Conservation (phyloP, 768 basidiomycete genomes). For the Trametes cinnabarina region DNA sequence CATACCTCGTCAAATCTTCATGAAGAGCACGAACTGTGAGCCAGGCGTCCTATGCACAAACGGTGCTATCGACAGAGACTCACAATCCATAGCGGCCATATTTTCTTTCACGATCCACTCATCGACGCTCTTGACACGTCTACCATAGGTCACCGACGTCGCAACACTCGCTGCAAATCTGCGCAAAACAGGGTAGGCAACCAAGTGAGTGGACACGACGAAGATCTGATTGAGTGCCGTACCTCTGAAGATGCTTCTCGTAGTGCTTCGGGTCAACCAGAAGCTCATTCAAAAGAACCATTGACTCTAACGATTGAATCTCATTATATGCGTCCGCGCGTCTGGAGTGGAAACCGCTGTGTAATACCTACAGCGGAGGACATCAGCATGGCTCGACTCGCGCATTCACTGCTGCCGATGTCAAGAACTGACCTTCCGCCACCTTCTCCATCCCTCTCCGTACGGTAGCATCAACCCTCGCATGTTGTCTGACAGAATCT, state of each 20-base stretch:
- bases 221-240: too few relatives aligned
- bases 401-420: neutral
- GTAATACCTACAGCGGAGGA: conserved; percentile 35
- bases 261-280: conserved; percentile 38
- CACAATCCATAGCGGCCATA: conserved; percentile 43
- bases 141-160: conserved; percentile 43
- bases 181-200: neutral
- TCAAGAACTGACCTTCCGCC: conserved; percentile 39
- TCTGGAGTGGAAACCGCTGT: conserved; percentile 42
- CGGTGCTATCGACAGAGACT: conserved; percentile 9
- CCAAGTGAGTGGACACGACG: neutral
- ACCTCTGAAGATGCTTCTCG: conserved; percentile 43
- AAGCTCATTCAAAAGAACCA: conserved; percentile 42
- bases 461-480: conserved; percentile 47
- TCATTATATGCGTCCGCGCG: conserved; percentile 44
- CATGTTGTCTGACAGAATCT: conserved; percentile 46
- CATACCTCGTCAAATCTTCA: conserved; percentile 23
- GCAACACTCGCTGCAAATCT: conserved; percentile 48
- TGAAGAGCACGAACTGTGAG: neutral
- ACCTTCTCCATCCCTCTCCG: conserved; percentile 45
- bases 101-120: conserved; percentile 50
- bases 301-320: conserved; percentile 48
- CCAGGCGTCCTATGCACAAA: neutral
- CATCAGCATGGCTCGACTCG: neutral
- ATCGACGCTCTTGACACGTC: conserved; percentile 42